Evolutionary conservation across 148 eudicot species (phyloP).

Genomic region (Fagopyrum esculentum): DNA sequence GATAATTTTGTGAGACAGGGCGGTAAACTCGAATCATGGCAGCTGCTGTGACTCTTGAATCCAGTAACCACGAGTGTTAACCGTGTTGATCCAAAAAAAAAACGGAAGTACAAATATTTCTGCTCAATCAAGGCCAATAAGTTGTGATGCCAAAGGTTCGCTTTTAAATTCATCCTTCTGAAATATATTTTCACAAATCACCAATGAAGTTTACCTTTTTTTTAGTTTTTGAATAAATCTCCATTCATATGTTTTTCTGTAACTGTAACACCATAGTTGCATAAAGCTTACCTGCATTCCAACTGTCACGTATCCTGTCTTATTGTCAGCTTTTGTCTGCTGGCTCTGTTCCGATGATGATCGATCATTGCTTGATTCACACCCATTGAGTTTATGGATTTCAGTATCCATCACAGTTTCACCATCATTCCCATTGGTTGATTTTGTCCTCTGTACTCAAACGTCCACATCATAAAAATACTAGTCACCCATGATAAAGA

Average conservation of each 20-base stretch:
- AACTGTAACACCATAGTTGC: background rate
- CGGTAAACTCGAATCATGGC: background rate
- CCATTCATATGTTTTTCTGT: background rate
- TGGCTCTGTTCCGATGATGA: constrained; percentile 27
- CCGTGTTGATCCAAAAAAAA: background rate
- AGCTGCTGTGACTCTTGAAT: background rate
- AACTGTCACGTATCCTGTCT: constrained; percentile 31
- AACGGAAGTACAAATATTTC: too few species aligned
- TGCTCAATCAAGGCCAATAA: background rate
- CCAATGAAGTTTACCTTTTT: background rate
- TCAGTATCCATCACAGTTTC: constrained; percentile 35
- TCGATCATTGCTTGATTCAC: constrained; percentile 35
- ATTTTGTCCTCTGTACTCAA: constrained; percentile 43
- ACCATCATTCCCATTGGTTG: constrained; percentile 40
- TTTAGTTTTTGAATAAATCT: background rate
- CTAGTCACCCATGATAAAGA: background rate
- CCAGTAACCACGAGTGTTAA: too few species aligned
- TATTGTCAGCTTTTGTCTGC: constrained; percentile 30
- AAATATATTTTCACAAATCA: background rate
- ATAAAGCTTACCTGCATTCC: constrained; percentile 48
- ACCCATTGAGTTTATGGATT: constrained; percentile 47
- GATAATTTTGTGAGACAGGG: background rate
- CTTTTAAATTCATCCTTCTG: background rate
- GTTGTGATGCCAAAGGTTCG: background rate
- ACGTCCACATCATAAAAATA: background rate